Evolutionary conservation across 352 stramenopile species (phyloP).

Genomic region (Pythium oligandrum): DNA sequence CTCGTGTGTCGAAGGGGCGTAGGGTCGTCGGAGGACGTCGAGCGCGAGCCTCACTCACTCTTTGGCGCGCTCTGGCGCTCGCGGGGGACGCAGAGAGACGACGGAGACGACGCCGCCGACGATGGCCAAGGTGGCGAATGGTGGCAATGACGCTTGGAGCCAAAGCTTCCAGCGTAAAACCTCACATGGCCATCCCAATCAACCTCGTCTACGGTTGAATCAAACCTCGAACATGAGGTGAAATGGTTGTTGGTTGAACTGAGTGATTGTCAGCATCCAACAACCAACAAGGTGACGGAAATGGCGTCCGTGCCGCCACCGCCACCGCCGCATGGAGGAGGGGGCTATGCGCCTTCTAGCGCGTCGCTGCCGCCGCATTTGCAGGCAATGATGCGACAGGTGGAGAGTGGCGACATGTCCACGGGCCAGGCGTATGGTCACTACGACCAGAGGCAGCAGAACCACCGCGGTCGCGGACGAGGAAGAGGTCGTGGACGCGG

Average conservation of each 20-base stretch:
- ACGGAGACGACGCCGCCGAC: too few relatives aligned
- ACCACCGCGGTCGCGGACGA: constrained; percentile 17
- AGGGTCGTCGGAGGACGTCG: too few relatives aligned
- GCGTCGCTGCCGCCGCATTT: constrained; percentile 35
- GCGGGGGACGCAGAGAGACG: too few relatives aligned
- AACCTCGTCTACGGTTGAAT: not conserved
- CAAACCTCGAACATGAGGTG: not conserved
- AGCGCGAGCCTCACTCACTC: too few relatives aligned
- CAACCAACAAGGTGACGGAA: constrained; percentile 4
- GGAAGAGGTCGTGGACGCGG: constrained; percentile 17
- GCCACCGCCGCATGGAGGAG: constrained; percentile 7
- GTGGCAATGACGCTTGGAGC: not conserved
- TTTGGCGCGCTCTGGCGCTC: too few relatives aligned
- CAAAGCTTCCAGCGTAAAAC: not conserved
- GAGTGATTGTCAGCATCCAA: not conserved
- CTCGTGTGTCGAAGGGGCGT: too few relatives aligned
- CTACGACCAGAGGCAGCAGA: constrained; percentile 6
- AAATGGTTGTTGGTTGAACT: not conserved
- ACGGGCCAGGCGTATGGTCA: not conserved
- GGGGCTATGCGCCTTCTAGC: not conserved
- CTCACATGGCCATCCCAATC: not conserved
- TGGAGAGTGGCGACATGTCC: constrained; percentile 12
- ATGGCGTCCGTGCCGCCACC: constrained; percentile 6
- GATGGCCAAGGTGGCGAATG: not conserved
- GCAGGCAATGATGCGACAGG: constrained; percentile 49